Percentiles rank a stretch among this genome's conserved stretches.
These are phyloP conservation scores for Zancudomyces culisetae DNA, from an alignment of 371 early-diverging fungal genomes.

Conservation along the genomic window DNA sequence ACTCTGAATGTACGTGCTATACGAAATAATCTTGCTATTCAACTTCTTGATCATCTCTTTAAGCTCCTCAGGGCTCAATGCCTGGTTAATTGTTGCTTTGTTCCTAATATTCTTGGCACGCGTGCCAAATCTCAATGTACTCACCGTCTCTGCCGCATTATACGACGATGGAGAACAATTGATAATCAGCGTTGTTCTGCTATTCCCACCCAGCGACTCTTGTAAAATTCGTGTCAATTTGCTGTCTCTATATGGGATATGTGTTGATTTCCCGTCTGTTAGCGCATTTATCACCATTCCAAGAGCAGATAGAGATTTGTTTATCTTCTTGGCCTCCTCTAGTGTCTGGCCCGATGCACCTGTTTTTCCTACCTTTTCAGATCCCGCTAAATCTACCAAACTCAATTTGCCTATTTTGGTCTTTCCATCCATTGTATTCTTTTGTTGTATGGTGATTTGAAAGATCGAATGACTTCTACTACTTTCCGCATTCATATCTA, in stretches of 20 bases:
- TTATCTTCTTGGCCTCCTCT: constrained; percentile 98
- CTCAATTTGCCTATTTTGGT: constrained; percentile 67
- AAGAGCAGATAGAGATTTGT: constrained; percentile 80
- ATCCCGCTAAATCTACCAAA: constrained; percentile 81
- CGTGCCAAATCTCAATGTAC: constrained; percentile 93
- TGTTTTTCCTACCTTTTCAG: constrained; percentile 85
- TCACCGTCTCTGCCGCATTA: constrained; percentile 88
- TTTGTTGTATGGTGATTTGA: constrained; percentile 78
- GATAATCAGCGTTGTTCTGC: constrained; percentile 90
- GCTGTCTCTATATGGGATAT: constrained; percentile 96
- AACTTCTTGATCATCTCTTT: constrained; percentile 76
- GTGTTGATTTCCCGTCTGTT: constrained; percentile 48
- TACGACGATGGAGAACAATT: constrained; percentile 91
- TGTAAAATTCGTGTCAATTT: constrained; percentile 96
- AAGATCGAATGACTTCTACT: constrained; percentile 96
- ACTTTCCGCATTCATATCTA: constrained; percentile 95
- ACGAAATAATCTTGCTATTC: constrained; percentile 54
- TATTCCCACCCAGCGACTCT: constrained; percentile 96
- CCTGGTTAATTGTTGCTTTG: constrained; percentile 94
- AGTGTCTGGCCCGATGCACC: constrained; percentile 87
- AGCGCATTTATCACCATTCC: constrained; percentile 96
- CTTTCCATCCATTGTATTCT: constrained; percentile 73
- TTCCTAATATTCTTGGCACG: constrained; percentile 96
- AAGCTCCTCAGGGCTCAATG: constrained; percentile 78
- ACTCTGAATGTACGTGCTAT: constrained; percentile 58